These are phyloP conservation scores for Papiliotrema flavescens DNA, from an alignment of 1,284 basidiomycete species.

Conservation along the genomic window DNA sequence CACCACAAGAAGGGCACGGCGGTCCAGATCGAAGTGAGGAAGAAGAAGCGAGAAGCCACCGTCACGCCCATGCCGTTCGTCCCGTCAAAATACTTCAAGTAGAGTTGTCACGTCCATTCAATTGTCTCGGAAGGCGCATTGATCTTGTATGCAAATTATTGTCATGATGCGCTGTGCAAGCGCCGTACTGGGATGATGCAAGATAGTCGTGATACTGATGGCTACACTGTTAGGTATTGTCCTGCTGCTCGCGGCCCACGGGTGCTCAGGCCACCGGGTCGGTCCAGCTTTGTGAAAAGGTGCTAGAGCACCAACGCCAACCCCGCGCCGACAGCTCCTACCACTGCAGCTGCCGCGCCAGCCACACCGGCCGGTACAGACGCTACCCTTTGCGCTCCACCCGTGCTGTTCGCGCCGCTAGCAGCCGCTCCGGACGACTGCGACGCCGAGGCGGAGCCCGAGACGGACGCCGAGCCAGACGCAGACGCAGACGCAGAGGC, in stretches of 20 bases:
- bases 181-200: too few relatives aligned
- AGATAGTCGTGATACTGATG: too few relatives aligned
- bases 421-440: not conserved
- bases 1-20: slow-evolving; percentile 88
- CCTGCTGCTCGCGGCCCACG: too few relatives aligned
- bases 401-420: not conserved
- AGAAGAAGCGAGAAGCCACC: slow-evolving; percentile 45
- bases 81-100: slow-evolving; percentile 50
- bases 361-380: not conserved
- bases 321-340: not conserved
- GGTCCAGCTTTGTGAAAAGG: too few relatives aligned
- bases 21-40: slow-evolving; percentile 49
- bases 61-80: slow-evolving; percentile 50
- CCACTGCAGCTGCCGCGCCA: not conserved
- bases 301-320: not conserved
- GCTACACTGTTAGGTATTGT: too few relatives aligned
- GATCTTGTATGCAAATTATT: too few relatives aligned
- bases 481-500: not conserved
- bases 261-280: too few relatives aligned
- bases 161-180: too few relatives aligned
- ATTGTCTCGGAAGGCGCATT: too few relatives aligned
- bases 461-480: not conserved
- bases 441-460: too few relatives aligned
- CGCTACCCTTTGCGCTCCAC: not conserved
- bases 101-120: not conserved